Evolutionary conservation across 805 yeast species (phyloP).

Genomic region (Naumovozyma castellii): DNA sequence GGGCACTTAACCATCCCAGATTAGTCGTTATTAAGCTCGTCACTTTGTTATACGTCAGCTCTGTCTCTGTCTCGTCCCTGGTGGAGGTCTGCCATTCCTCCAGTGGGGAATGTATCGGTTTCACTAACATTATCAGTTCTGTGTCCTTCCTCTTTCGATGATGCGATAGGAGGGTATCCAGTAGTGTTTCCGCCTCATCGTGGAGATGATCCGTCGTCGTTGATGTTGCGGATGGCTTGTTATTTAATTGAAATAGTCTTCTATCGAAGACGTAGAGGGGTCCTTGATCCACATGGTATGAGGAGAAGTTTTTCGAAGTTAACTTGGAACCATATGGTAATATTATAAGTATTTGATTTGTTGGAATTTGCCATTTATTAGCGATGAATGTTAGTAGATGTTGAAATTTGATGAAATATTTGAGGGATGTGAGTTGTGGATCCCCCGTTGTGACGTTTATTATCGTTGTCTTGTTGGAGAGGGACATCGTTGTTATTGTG

Average conservation of each 20-base stretch:
- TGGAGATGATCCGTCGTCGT: too few relatives aligned
- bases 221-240: slow-evolving; percentile 19
- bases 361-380: slow-evolving; percentile 34
- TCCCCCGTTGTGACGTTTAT: slow-evolving; percentile 40
- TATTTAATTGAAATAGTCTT: slow-evolving; percentile 38
- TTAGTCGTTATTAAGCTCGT: slow-evolving; percentile 35
- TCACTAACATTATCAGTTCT: not conserved
- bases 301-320: slow-evolving; percentile 14
- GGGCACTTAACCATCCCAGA: slow-evolving; percentile 43
- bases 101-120: slow-evolving; percentile 23
- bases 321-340: slow-evolving; percentile 59
- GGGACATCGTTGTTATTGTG: too few relatives aligned
- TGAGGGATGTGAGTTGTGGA: slow-evolving; percentile 29
- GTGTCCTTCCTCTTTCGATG: not conserved
- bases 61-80: not conserved
- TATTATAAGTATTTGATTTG: slow-evolving; percentile 39
- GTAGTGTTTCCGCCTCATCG: not conserved
- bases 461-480: slow-evolving; percentile 7
- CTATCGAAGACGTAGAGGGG: slow-evolving; percentile 59
- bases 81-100: slow-evolving; percentile 13
- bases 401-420: slow-evolving; percentile 34
- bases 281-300: slow-evolving; percentile 3
- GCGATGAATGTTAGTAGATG: slow-evolving; percentile 35
- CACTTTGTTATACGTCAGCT: slow-evolving; percentile 15
- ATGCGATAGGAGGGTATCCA: not conserved